Percentiles rank a stretch among this genome's conserved stretches.
Conservation (phyloP, 257 asterid genomes). For the Echium plantagineum region DNA sequence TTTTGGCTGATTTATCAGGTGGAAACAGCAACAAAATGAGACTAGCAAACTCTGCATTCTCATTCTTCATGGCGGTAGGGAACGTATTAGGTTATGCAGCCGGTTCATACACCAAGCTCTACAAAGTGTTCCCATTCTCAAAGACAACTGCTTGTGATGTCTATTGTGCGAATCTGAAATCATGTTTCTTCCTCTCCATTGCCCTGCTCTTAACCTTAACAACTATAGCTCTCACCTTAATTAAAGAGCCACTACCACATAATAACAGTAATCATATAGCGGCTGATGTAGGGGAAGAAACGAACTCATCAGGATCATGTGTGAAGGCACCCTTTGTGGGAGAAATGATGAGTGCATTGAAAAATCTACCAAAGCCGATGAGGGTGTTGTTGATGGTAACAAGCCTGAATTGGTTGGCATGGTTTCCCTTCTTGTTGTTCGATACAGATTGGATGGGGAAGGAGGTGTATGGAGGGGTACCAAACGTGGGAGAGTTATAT, state of each 20-base stretch:
- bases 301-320: too few species aligned
- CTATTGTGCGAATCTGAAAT: neutral
- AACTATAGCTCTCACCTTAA: neutral
- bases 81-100: slow-evolving; percentile 2
- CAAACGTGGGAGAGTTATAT: too few species aligned
- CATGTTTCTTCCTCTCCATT: slow-evolving; percentile 1
- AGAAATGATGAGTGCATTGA: too few species aligned
- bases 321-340: too few species aligned
- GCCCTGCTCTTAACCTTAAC: neutral
- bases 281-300: too few species aligned
- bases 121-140: neutral
- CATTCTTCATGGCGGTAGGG: slow-evolving; percentile 6
- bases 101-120: neutral
- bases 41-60: neutral
- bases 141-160: neutral
- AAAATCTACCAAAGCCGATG: too few species aligned
- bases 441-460: neutral
- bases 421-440: too few species aligned
- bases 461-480: too few species aligned
- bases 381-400: too few species aligned
- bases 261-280: too few species aligned
- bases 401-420: too few species aligned
- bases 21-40: slow-evolving; percentile 1
- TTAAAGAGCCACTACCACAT: too few species aligned
- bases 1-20: neutral